Conservation (phyloP, 257 asterid genomes). For the Mentha longifolia region DNA sequence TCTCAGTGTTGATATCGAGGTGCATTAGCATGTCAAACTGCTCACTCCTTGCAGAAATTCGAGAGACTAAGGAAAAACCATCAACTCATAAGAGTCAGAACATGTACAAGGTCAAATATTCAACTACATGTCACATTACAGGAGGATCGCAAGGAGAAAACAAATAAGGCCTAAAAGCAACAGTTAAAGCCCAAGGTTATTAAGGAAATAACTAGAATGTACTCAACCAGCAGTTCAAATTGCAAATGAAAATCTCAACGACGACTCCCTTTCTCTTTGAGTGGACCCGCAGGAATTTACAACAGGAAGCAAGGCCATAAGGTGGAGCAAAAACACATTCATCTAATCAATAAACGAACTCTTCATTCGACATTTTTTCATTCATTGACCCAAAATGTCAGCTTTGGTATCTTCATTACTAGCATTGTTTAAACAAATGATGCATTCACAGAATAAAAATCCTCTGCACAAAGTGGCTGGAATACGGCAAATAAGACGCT, state of each 20-base stretch:
- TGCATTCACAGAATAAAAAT: not conserved
- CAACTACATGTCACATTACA: not conserved
- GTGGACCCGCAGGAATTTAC: too few relatives aligned
- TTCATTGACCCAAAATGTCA: too few relatives aligned
- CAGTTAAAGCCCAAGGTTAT: not conserved
- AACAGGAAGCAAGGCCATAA: too few relatives aligned
- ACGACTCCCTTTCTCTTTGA: too few relatives aligned
- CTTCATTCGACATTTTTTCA: too few relatives aligned
- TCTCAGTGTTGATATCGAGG: constrained; percentile 77
- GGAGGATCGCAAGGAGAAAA: not conserved
- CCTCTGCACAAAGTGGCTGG: not conserved
- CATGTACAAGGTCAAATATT: constrained; percentile 2
- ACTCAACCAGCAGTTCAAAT: not conserved
- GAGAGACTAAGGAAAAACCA: constrained; percentile 51
- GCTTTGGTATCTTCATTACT: too few relatives aligned
- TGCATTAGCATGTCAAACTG: constrained; percentile 82
- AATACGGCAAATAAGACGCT: not conserved
- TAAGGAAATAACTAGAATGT: not conserved
- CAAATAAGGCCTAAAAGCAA: not conserved
- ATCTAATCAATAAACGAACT: not conserved
- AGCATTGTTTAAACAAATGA: not conserved
- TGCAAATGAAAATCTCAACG: not conserved
- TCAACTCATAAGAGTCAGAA: constrained; percentile 2
- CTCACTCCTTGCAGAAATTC: constrained; percentile 83
- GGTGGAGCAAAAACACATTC: not conserved